Evolutionary conservation across 495 filamentous ascomycete species (phyloP), one percentile per base, ranked within the genome.

Genomic region (Astrocystis sublimbata): DNA sequence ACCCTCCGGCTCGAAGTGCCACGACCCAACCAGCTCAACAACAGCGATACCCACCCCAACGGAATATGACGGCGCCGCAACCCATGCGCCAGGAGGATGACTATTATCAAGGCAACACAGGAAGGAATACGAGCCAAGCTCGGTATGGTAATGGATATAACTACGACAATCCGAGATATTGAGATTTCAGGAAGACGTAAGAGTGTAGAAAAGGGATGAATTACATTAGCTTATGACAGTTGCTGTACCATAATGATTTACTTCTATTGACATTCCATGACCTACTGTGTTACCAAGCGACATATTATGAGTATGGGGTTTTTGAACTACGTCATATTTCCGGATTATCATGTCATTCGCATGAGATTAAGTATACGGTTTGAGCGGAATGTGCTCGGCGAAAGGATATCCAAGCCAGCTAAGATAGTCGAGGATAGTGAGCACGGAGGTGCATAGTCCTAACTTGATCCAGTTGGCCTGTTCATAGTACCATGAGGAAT

Each of bases 61-160:
- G 82, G 23, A 80, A 81, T 57, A 79, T 83, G 78, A 83, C 81
- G 7, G 80, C 78, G 9, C 82, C 82, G 7, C 73, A 77, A 49
- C 70, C 73, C 9, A 60, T 63, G 51, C 72, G 74, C 42, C 68
- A 70, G 38, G 64, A 57, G 8, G 57, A 69, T 56, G 64, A 52
- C 57, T 66, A 65, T 49, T 56, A 60, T 61, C 19, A 52, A 49
- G 67, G 71, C 7, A 55, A 71, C 26, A 67, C 65, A 49, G 69
- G 68, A 36, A 47, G 7, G 43, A 58, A 65, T 35, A 54, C 70
- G 17, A 52, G 21, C 30, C 59, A 49, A 54, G 50, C 45, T 47
- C 60, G 55, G 59, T 64, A 19, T 61, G 67, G 61, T 4, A 70
- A 72, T 47, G 71, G 69, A 26, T 75, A 72, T 46, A 70, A 72